Evolutionary conservation across 768 basidiomycete species (phyloP).

Genomic region (Suillus spraguei): DNA sequence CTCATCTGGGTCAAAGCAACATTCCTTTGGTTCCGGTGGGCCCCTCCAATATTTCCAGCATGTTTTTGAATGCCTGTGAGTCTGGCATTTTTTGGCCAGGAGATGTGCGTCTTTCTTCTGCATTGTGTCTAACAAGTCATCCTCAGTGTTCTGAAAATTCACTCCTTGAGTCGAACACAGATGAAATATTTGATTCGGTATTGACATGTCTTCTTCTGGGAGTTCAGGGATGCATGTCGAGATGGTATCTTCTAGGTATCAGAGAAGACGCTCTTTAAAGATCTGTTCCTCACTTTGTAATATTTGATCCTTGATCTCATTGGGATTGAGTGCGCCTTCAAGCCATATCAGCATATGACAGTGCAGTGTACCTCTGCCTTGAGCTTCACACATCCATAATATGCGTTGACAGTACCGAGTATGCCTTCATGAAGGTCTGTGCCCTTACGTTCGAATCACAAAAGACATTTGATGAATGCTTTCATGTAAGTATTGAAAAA

Average conservation of each 20-base stretch:
- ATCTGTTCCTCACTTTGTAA: slow-evolving; percentile 14
- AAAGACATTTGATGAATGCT: slow-evolving; percentile 33
- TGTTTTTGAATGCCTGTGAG: slow-evolving; percentile 34
- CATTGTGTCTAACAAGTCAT: neutral
- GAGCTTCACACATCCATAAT: slow-evolving; percentile 44
- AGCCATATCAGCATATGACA: slow-evolving; percentile 46
- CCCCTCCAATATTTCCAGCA: slow-evolving; percentile 43
- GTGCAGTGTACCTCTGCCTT: slow-evolving; percentile 41
- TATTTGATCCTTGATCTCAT: slow-evolving; percentile 26
- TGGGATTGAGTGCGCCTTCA: slow-evolving; percentile 34
- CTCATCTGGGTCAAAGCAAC: slow-evolving; percentile 35
- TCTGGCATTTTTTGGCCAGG: slow-evolving; percentile 32
- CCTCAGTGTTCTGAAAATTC: neutral
- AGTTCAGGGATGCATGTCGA: neutral
- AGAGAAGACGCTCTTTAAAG: slow-evolving; percentile 23
- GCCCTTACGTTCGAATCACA: slow-evolving; percentile 24
- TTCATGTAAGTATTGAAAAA: slow-evolving; percentile 47
- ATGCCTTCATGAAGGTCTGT: slow-evolving; percentile 28
- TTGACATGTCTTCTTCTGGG: too few species aligned
- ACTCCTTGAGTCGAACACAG: slow-evolving; percentile 22
- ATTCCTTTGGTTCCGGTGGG: slow-evolving; percentile 22
- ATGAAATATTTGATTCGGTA: slow-evolving; percentile 7
- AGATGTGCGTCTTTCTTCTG: slow-evolving; percentile 24
- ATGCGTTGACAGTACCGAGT: slow-evolving; percentile 34
- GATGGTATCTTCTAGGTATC: slow-evolving; percentile 30